phyloP scores from a whole-genome alignment of 352 stramenopile species.

The Globisporangium uncinulatum region DNA sequence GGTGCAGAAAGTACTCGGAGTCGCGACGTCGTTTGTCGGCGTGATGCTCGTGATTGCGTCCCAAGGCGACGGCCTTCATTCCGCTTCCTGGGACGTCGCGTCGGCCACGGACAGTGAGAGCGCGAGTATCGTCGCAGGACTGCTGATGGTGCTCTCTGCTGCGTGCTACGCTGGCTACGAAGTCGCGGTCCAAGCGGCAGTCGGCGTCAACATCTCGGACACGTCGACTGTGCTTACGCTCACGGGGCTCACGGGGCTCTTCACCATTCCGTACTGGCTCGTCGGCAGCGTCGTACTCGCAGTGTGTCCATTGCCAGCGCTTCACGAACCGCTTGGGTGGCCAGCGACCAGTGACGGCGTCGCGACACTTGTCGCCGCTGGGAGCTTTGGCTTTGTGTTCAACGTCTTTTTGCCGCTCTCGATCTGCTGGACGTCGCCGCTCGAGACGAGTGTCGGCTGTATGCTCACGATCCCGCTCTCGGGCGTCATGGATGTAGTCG shows the following conservation, averaged over 20 bases:
- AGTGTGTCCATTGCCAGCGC: constrained; percentile 25
- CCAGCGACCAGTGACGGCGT: constrained; percentile 28
- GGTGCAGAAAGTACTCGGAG: constrained; percentile 31
- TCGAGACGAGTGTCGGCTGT: constrained; percentile 50
- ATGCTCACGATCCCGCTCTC: constrained; percentile 58
- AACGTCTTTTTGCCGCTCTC: constrained; percentile 39
- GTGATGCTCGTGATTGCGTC: constrained; percentile 46
- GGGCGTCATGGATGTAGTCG: constrained; percentile 32
- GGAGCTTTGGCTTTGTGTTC: constrained; percentile 25
- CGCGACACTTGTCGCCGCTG: constrained; percentile 30
- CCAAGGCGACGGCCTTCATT: constrained; percentile 22
- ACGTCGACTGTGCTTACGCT: constrained; percentile 43
- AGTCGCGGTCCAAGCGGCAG: constrained; percentile 30
- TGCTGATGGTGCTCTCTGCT: constrained; percentile 43
- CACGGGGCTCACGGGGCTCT: constrained; percentile 35
- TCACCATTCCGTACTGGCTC: constrained; percentile 44
- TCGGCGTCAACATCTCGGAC: constrained; percentile 38
- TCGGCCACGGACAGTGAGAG: constrained; percentile 14
- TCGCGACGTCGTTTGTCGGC: constrained; percentile 35
- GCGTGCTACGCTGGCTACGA: constrained; percentile 46
- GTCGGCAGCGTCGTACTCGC: constrained; percentile 33
- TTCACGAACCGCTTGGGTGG: constrained; percentile 47
- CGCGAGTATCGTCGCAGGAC: constrained; percentile 26
- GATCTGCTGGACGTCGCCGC: constrained; percentile 45
- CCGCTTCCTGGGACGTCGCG: constrained; percentile 14